phyloP scores from a whole-genome alignment of 441 rosid genomes.

The Populus tomentosa region DNA sequence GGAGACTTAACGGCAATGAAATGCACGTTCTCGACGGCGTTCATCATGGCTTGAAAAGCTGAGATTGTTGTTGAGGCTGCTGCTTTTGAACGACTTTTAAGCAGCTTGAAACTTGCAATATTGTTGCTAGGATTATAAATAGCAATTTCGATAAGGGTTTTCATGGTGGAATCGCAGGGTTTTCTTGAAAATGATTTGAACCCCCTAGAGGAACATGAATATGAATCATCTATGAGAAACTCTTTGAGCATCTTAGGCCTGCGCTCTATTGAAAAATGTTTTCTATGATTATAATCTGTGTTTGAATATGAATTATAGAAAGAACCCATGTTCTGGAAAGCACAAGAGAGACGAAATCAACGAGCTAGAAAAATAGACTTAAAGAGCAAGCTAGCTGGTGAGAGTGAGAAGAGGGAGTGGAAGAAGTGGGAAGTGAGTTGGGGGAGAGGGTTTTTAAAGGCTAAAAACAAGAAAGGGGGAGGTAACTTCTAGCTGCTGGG shows the following conservation, averaged over 20 bases:
- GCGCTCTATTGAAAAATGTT: slow-evolving; percentile 26
- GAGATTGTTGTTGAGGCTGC: slow-evolving; percentile 30
- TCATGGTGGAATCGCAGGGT: slow-evolving; percentile 5
- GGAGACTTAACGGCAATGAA: slow-evolving; percentile 31
- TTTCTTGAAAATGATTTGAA: slow-evolving; percentile 38
- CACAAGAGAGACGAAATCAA: neutral
- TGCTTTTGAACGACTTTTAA: slow-evolving; percentile 32
- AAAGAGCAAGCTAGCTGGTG: neutral
- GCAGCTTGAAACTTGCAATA: slow-evolving; percentile 16
- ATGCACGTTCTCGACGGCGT: slow-evolving; percentile 33
- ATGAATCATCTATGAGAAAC: slow-evolving; percentile 53
- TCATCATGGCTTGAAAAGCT: slow-evolving; percentile 45
- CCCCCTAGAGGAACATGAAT: slow-evolving; percentile 41
- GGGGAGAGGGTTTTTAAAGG: slow-evolving; percentile 7
- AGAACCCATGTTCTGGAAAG: slow-evolving; percentile 17
- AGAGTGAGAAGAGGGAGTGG: slow-evolving; percentile 1
- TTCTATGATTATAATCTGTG: slow-evolving; percentile 18
- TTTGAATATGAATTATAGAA: slow-evolving; percentile 18
- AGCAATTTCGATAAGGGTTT: slow-evolving; percentile 15
- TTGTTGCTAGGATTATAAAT: slow-evolving; percentile 1
- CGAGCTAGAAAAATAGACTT: neutral
- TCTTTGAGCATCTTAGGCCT: slow-evolving; percentile 73
- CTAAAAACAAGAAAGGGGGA: slow-evolving; percentile 37
- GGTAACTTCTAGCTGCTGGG: slow-evolving; percentile 43
- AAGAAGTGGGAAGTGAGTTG: slow-evolving; percentile 4